Conservation (phyloP, 2,329 filamentous ascomycete genomes). For the Ambrosiella beaveri region DNA sequence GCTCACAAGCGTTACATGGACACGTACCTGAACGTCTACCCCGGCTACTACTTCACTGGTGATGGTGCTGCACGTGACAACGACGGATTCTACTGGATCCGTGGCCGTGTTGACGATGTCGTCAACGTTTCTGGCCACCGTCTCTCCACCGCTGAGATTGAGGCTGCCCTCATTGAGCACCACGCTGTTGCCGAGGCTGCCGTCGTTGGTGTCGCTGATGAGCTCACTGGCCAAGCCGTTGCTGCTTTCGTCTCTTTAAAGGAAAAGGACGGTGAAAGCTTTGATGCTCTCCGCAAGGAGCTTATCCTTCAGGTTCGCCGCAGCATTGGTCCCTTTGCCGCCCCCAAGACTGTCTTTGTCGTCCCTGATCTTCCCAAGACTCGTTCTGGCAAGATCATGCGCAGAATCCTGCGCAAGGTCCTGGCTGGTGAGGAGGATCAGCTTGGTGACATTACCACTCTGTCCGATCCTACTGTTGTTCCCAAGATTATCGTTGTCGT, state of each 20-base stretch:
- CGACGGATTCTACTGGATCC: conserved; percentile 99
- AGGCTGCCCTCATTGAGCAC: conserved; percentile 90
- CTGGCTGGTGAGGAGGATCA: conserved; percentile 93
- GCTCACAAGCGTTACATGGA: conserved; percentile 98
- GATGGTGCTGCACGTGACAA: conserved; percentile 92
- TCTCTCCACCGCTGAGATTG: conserved; percentile 92
- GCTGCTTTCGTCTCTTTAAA: conserved; percentile 94
- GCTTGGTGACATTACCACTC: conserved; percentile 77
- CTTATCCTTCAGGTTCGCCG: conserved; percentile 88
- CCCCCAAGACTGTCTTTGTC: conserved; percentile 81
- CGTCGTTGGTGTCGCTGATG: conserved; percentile 82
- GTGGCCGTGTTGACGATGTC: conserved; percentile 92
- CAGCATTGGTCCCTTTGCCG: conserved; percentile 93
- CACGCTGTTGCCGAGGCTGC: conserved; percentile 79
- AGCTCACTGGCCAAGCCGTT: conserved; percentile 91
- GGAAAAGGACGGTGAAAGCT: conserved; percentile 55
- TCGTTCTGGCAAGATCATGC: conserved; percentile 96
- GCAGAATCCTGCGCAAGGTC: conserved; percentile 91
- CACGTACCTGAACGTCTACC: conserved; percentile 94
- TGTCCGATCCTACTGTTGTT: conserved; percentile 80
- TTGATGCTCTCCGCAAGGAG: conserved; percentile 76
- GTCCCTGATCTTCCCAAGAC: conserved; percentile 95
- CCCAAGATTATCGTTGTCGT: conserved; percentile 76
- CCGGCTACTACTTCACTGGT: conserved; percentile 91
- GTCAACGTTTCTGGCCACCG: conserved; percentile 96